Evolutionary conservation across 257 asterid genomes (phyloP), one percentile per base, ranked within the genome.

Genomic region (Petrea volubilis): DNA sequence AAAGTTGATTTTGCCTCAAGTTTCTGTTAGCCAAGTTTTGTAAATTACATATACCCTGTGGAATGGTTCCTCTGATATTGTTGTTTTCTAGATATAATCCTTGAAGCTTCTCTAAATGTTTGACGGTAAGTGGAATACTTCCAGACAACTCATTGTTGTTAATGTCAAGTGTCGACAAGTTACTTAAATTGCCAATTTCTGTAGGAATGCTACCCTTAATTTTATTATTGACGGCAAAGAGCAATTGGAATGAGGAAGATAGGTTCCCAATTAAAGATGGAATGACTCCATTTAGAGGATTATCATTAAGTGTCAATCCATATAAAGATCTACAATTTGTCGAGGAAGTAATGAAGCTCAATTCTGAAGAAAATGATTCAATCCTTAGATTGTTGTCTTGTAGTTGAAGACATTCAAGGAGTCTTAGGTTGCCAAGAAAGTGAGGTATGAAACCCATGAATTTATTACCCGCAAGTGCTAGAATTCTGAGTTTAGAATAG

Each of bases 391-490:
- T n/a, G n/a, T n/a, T n/a, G n/a, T n/a, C n/a, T n/a, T n/a, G n/a
- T n/a, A n/a, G n/a, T n/a, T n/a, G n/a, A n/a, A n/a, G n/a, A n/a
- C n/a, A n/a, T n/a, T 80, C 73, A 20, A 85, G 60, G 38, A 66
- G 44, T 41, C 41, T 67, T 24, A 85, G 62, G 12, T 78, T 46
- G 18, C 82, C 87, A 56, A 82, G 62, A 1, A 83, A 77, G 31
- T 21, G 53, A 1, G 87, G 90, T 63, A 85, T 61, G 1, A 12
- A 21, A 28, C 90, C 84, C 0, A 65, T 68, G 12, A 82, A 77
- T 47, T 68, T 20, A 56, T 83, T 81, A 3, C 0, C 5, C 5
- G 12, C 9, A 1, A 79, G 40, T 36, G 20, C 27, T 34, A 80
- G 10, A 8, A 3, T 1, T 15, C 29, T 27, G 20, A 81, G 78